Evolutionary conservation across 2,329 filamentous ascomycete species (phyloP), one percentile per base, ranked within the genome.

Genomic region (Aspergillus texensis): DNA sequence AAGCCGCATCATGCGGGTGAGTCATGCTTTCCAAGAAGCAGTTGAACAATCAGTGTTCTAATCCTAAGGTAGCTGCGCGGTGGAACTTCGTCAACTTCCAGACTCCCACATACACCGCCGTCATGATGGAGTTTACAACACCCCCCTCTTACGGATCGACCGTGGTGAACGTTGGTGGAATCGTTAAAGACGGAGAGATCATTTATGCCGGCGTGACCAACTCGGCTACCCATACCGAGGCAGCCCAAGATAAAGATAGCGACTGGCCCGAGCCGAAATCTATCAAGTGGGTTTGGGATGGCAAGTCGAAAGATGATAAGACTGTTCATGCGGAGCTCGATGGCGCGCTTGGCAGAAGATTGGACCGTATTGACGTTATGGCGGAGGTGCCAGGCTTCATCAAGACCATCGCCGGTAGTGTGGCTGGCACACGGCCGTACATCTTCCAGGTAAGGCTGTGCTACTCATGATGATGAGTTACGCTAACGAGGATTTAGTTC

Each of bases 11-110:
- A 99, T 77, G 91, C 93, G 64, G 94, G 86, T 88, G 82, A 72
- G 81, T 72, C 56, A 14, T 24, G 60, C 9, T 24, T 21, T 43
- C 8, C 11, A 45, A 52, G 19, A 52, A 19, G 45, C 53, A 28
- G 24, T 36, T 45, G 28, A 34, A 19, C 26, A 66, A 19, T 19
- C 14, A 34, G 14, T 4, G 6, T 24, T 24, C 32, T 55, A 70
- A 61, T 68, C 61, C 39, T 41, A 32, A 28, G 12, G 48, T 68
- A 87, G 88, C 94, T 65, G 89, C 91, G 34, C 88, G 87, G 67
- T 99, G 95, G 95, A 97, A 95, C 80, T 99, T 97, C 82, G 85
- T 88, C 79, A 88, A 94, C 80, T 97, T 97, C 83, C 94, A 98
- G 77, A 90, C 92, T 16, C 90, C 93, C 26, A 92, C 84, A 24